These are phyloP conservation scores for Pseudoturritis turrita DNA, from an alignment of 345 rosid genomes.

Conservation along the genomic window DNA sequence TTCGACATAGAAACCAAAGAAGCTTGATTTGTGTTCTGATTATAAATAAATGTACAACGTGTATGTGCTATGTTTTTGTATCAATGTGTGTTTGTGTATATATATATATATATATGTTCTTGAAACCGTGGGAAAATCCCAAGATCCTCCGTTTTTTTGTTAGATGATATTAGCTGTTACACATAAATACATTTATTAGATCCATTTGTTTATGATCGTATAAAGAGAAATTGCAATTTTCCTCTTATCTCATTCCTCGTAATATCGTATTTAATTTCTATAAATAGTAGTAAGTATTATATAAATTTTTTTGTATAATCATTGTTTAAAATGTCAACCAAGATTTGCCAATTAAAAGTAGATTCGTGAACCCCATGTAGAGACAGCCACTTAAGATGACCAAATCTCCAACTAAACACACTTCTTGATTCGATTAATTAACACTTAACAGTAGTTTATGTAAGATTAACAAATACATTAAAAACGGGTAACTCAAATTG, in stretches of 20 bases:
- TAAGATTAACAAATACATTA: not conserved
- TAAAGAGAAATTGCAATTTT: not conserved
- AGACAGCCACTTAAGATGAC: constrained; percentile 20
- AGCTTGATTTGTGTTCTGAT: constrained; percentile 5
- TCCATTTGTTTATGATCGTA: not conserved
- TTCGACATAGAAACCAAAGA: constrained; percentile 21
- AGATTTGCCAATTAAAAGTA: constrained; percentile 11
- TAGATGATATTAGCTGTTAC: constrained; percentile 17
- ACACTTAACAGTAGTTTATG: not conserved
- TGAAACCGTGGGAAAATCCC: constrained; percentile 22
- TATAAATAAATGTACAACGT: not conserved
- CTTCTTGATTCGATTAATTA: constrained; percentile 1
- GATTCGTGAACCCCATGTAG: constrained; percentile 22
- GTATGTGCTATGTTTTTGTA: constrained; percentile 2
- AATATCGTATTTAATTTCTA: not conserved
- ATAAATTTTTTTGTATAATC: not conserved
- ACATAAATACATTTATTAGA: not conserved
- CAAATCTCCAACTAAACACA: constrained; percentile 18
- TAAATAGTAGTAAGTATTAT: not conserved
- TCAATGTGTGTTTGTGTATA: not conserved
- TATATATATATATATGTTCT: not conserved
- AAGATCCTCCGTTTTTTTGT: constrained; percentile 13
- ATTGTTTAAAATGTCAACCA: constrained; percentile 21
- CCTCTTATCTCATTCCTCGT: not conserved
- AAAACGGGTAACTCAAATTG: not conserved